These are phyloP conservation scores for Kandelia obovata DNA, from an alignment of 345 rosid genomes.

Conservation along the genomic window DNA sequence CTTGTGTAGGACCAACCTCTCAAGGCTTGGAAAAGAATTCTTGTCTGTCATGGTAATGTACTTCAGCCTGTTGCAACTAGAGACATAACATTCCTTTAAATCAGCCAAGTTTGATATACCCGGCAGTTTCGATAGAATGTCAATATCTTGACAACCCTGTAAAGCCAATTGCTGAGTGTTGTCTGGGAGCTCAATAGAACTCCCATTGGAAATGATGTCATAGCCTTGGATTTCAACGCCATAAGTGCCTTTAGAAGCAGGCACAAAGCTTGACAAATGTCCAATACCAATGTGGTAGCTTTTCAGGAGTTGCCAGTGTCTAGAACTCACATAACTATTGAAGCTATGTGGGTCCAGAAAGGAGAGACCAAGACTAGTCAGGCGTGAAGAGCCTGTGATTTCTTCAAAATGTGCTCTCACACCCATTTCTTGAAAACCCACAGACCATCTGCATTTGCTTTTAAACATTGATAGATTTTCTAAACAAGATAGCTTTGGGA, in stretches of 20 bases:
- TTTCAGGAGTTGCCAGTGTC: constrained; percentile 13
- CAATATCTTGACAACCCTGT: constrained; percentile 20
- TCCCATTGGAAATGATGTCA: neutral
- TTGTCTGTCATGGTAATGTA: neutral
- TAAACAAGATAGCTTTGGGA: constrained; percentile 3
- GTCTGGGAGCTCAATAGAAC: constrained; percentile 5
- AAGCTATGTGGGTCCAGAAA: constrained; percentile 7
- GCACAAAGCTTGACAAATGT: neutral
- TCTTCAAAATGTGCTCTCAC: neutral
- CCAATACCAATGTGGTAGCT: constrained; percentile 12
- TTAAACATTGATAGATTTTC: constrained; percentile 13
- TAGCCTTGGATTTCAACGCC: constrained; percentile 13
- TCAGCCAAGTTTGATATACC: neutral
- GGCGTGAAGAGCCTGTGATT: constrained; percentile 1
- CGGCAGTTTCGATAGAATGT: constrained; percentile 6
- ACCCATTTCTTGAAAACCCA: neutral
- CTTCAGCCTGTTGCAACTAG: constrained; percentile 1
- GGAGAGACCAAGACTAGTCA: constrained; percentile 5
- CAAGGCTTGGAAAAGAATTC: constrained; percentile 1
- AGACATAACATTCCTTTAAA: constrained; percentile 13
- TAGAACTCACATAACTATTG: constrained; percentile 13
- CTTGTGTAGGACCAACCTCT: neutral
- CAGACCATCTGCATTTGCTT: constrained; percentile 8
- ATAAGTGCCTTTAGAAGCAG: neutral
- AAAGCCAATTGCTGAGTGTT: constrained; percentile 17